Evolutionary conservation across 2,329 filamentous ascomycete genomes (phyloP).

Genomic region (Pyrenochaeta sp.): DNA sequence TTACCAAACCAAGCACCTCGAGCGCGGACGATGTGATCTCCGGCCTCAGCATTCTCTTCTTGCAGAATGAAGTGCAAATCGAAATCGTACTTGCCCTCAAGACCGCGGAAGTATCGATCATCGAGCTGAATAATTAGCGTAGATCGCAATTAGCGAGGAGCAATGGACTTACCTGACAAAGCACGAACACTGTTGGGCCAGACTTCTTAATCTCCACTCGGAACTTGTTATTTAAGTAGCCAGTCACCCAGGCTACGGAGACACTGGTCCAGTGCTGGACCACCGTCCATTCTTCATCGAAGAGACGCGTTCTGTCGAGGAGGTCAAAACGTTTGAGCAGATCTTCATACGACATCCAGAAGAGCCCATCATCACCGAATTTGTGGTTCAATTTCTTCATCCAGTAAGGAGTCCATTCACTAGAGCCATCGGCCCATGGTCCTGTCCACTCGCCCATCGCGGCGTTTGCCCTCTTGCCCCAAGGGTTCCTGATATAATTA

Average conservation of each 20-base stretch:
- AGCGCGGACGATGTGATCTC: conserved; percentile 63
- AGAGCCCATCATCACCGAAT: conserved; percentile 76
- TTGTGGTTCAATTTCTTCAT: conserved; percentile 73
- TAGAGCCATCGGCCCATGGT: conserved; percentile 80
- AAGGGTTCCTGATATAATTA: conserved; percentile 68
- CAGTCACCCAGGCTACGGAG: conserved; percentile 65
- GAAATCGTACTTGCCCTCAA: conserved; percentile 64
- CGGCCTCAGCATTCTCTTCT: conserved; percentile 55
- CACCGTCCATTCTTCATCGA: conserved; percentile 65
- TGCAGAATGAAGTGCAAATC: conserved; percentile 65
- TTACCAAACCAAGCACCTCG: conserved; percentile 63
- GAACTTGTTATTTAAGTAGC: conserved; percentile 68
- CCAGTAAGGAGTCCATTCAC: conserved; percentile 84
- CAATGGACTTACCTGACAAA: conserved; percentile 62
- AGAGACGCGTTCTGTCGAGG: conserved; percentile 67
- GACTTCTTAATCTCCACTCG: conserved; percentile 59
- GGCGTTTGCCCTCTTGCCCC: conserved; percentile 66
- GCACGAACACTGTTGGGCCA: conserved; percentile 63
- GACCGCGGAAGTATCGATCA: conserved; percentile 64
- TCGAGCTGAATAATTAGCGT: conserved; percentile 60
- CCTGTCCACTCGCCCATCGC: conserved; percentile 73
- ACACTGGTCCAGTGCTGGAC: conserved; percentile 67
- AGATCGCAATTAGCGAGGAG: conserved; percentile 47
- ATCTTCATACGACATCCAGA: conserved; percentile 68
- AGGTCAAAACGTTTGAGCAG: conserved; percentile 63